A percentile compares a stretch with the other conserved stretches of the same genome.
Conservation (phyloP, 2,329 filamentous ascomycete species). For the Samsoniella hepiali region DNA sequence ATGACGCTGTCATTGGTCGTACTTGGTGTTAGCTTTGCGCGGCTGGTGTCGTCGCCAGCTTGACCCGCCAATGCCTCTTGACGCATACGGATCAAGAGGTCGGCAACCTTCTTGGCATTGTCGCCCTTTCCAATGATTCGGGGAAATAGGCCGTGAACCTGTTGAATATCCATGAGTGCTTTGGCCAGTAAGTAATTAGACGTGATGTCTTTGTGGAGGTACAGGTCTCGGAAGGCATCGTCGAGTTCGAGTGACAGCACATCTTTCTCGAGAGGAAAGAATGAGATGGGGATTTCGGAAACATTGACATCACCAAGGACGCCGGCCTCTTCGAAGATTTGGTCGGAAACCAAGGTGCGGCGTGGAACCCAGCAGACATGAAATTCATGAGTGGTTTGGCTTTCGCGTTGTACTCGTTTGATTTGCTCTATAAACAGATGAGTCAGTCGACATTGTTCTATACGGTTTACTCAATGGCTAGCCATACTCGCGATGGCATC, state of each 20-base stretch:
- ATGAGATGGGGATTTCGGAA: constrained; percentile 80
- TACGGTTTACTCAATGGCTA: background rate
- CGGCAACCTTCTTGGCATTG: constrained; percentile 82
- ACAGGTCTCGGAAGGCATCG: constrained; percentile 81
- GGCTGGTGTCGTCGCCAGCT: constrained; percentile 58
- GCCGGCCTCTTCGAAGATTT: constrained; percentile 86
- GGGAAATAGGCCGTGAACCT: constrained; percentile 88
- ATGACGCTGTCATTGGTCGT: constrained; percentile 86
- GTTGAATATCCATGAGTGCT: constrained; percentile 91
- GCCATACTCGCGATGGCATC: constrained; percentile 82
- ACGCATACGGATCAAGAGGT: constrained; percentile 85
- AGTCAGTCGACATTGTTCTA: constrained; percentile 30
- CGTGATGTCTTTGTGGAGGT: constrained; percentile 85
- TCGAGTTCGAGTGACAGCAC: constrained; percentile 87
- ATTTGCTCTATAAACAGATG: constrained; percentile 67
- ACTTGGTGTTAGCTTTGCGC: constrained; percentile 75
- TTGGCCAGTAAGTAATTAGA: constrained; percentile 85
- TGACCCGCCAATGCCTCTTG: constrained; percentile 83
- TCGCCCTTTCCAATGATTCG: constrained; percentile 94
- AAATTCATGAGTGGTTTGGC: constrained; percentile 89
- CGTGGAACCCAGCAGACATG: constrained; percentile 95
- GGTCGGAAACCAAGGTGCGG: constrained; percentile 85
- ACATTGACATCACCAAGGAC: constrained; percentile 91
- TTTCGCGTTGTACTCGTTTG: constrained; percentile 81
- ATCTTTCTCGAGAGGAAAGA: constrained; percentile 89